Conservation (phyloP, 768 basidiomycete genomes). For the Pluteus cervinus region DNA sequence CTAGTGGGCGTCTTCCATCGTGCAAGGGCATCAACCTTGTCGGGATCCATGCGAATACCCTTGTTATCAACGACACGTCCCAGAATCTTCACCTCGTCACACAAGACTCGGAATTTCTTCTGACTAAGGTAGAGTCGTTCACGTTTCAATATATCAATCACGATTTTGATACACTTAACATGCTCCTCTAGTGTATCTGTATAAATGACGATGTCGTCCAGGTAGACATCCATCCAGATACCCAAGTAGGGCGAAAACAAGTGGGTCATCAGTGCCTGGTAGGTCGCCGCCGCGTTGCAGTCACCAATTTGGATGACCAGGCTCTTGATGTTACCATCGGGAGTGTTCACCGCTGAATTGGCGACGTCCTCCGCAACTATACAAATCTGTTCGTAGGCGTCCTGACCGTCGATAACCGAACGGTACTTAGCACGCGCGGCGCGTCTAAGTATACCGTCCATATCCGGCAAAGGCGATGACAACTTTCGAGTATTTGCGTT, state of each 20-base stretch:
- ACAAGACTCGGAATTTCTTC: constrained; percentile 18
- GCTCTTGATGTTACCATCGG: constrained; percentile 25
- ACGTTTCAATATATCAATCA: constrained; percentile 18
- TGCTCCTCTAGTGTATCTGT: constrained; percentile 30
- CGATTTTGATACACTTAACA: constrained; percentile 15
- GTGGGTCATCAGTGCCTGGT: constrained; percentile 29
- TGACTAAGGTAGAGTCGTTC: constrained; percentile 22
- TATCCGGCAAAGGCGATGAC: constrained; percentile 33
- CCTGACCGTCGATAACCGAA: constrained; percentile 29
- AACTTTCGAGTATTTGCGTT: constrained; percentile 34
- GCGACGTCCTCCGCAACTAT: constrained; percentile 19
- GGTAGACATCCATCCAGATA: constrained; percentile 11
- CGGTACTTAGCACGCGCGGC: constrained; percentile 22
- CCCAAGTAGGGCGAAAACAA: constrained; percentile 26
- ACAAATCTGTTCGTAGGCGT: constrained; percentile 25
- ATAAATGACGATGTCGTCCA: constrained; percentile 36
- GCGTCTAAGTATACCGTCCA: constrained; percentile 28
- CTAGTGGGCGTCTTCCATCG: constrained; percentile 15
- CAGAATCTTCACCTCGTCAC: constrained; percentile 19
- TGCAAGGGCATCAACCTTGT: constrained; percentile 26
- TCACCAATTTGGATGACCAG: constrained; percentile 22
- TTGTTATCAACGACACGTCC: constrained; percentile 25
- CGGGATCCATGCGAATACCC: constrained; percentile 29
- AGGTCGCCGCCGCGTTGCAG: constrained; percentile 21
- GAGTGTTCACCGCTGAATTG: constrained; percentile 17